These are phyloP conservation scores for Kodamaea derodonti DNA, from an alignment of 1,139 yeast genomes.

Conservation along the genomic window DNA sequence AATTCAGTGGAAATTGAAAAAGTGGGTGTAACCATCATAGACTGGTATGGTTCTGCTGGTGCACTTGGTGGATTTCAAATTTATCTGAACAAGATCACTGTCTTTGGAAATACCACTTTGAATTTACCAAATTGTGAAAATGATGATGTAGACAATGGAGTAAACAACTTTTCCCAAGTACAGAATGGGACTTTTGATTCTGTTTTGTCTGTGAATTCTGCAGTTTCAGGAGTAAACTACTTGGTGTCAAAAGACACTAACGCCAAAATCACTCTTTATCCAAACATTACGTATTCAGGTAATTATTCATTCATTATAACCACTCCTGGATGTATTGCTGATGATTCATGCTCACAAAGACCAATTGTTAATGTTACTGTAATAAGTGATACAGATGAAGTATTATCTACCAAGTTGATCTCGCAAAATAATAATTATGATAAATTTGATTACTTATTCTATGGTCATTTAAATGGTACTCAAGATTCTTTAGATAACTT, in stretches of 20 bases:
- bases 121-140: conserved; percentile 63
- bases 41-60: conserved; percentile 67
- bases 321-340: conserved; percentile 84
- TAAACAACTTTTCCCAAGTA: conserved; percentile 27
- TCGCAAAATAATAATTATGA: conserved; percentile 78
- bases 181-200: conserved; percentile 33
- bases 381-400: conserved; percentile 42
- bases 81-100: conserved; percentile 56
- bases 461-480: conserved; percentile 61
- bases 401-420: conserved; percentile 42
- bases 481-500: conserved; percentile 14
- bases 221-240: conserved; percentile 23
- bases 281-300: conserved; percentile 73
- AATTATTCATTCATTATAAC: conserved; percentile 65
- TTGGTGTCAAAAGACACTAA: conserved; percentile 28
- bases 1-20: conserved; percentile 61
- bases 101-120: conserved; percentile 69
- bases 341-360: conserved; percentile 64
- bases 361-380: conserved; percentile 79
- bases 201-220: conserved; percentile 18
- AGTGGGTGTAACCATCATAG: conserved; percentile 63
- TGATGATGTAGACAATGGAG: conserved; percentile 23
- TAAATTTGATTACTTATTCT: conserved; percentile 75
- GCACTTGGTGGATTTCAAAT: conserved; percentile 72
- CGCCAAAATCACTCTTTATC: conserved; percentile 56